phyloP scores from a whole-genome alignment of 208 protist species.

The Acanthamoeba lugdunensis region DNA sequence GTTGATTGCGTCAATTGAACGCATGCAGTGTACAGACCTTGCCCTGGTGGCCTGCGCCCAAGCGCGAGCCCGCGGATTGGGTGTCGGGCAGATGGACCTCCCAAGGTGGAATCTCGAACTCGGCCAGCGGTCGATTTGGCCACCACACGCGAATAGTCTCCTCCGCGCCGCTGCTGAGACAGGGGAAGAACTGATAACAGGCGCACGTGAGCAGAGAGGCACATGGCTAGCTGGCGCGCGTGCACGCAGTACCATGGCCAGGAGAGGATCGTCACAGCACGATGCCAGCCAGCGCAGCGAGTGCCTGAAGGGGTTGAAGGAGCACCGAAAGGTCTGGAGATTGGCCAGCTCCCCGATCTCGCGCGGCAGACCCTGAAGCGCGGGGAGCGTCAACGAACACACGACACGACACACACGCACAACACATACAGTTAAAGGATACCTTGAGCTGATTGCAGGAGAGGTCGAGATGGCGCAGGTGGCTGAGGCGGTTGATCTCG shows the following conservation, averaged over 20 bases:
- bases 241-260: constrained; percentile 16
- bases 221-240: too few relatives aligned
- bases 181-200: constrained; percentile 1
- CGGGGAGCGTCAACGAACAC: too few relatives aligned
- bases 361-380: not conserved
- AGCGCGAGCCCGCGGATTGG: not conserved
- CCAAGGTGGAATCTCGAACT: constrained; percentile 44
- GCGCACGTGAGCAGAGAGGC: not conserved
- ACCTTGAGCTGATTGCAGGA: constrained; percentile 2
- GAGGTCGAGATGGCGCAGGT: constrained; percentile 26
- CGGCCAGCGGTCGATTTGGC: constrained; percentile 24
- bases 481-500: not conserved
- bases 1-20: not conserved
- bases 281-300: constrained; percentile 8
- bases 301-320: not conserved
- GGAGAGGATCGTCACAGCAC: constrained; percentile 10
- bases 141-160: constrained; percentile 15
- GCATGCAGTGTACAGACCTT: not conserved
- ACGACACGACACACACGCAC: too few relatives aligned
- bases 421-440: too few relatives aligned
- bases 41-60: constrained; percentile 22
- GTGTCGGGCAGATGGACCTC: constrained; percentile 23
- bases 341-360: constrained; percentile 17
- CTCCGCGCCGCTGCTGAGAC: not conserved
- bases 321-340: constrained; percentile 1